Evolutionary conservation across 2,329 filamentous ascomycete genomes (phyloP).

Genomic region (Talaromyces sp.): DNA sequence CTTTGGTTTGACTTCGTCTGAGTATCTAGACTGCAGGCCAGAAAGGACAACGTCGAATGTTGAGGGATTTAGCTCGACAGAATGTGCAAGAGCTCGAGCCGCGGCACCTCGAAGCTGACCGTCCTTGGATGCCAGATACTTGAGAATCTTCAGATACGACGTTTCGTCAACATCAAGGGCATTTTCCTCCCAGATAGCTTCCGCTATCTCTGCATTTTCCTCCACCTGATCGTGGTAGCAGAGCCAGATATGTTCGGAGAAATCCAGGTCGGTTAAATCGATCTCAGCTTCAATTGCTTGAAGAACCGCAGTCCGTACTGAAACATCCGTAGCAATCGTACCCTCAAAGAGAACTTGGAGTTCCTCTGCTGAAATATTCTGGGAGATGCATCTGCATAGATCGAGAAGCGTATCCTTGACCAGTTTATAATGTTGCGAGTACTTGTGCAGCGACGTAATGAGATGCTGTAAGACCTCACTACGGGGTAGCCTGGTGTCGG

Average conservation of each 20-base stretch:
- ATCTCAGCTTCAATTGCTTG: constrained; percentile 90
- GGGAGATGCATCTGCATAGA: constrained; percentile 76
- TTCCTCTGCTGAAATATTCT: constrained; percentile 72
- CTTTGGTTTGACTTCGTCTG: constrained; percentile 75
- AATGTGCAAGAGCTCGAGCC: constrained; percentile 74
- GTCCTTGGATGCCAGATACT: constrained; percentile 77
- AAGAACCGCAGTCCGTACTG: constrained; percentile 78
- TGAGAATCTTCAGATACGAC: constrained; percentile 65
- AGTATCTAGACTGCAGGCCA: constrained; percentile 67
- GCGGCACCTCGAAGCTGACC: constrained; percentile 78
- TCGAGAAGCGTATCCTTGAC: constrained; percentile 91
- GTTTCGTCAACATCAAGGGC: constrained; percentile 67
- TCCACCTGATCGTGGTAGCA: constrained; percentile 86
- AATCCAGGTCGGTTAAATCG: constrained; percentile 81
- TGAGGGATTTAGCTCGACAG: constrained; percentile 59
- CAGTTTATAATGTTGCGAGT: constrained; percentile 90
- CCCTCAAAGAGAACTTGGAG: constrained; percentile 73
- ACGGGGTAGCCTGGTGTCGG: constrained; percentile 72
- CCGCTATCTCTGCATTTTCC: constrained; percentile 79
- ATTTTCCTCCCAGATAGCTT: constrained; percentile 94
- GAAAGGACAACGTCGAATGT: constrained; percentile 62
- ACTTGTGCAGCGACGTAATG: constrained; percentile 78
- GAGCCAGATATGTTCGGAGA: constrained; percentile 89
- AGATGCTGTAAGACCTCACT: constrained; percentile 68
- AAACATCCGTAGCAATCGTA: constrained; percentile 70